Base-by-base conservation (phyloP, 495 filamentous ascomycete genomes). In the Hypoxylon lienhwacheense region DNA sequence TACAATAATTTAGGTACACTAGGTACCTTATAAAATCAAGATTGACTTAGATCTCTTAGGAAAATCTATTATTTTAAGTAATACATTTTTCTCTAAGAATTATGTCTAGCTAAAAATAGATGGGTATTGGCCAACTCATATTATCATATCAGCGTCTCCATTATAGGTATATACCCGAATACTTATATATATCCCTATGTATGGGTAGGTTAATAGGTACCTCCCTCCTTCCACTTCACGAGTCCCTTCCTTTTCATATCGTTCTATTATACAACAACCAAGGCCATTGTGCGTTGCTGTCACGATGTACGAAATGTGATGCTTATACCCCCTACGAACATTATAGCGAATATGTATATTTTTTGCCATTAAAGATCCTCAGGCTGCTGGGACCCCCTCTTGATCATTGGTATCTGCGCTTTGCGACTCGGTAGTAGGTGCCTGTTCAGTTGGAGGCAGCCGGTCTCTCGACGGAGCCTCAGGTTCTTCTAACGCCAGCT, bases 401-500 rank as follows among this genome's bases (percentile, higher is more conserved):
- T 52, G 21, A 7, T 16, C 35, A 34, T 32, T 47, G 21, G 14
- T 49, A 20, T 53, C 52, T 7, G 52, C 42, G 0, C 19, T 15
- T 5, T 31, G 34, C 14, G 43, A 19, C 26, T 47, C 29, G 7
- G 39, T 31, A 6, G 39, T 31, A 21, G 20, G 22, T 29, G 40
- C 43, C 11, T 60, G 47, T 21, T 55, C 64, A 8, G 41, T 10
- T 22, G 26, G 32, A 11, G 36, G 26, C 22, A 47, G 33, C 33
- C 60, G 22, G 17, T 45, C 47, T 35, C 53, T 45, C 8, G 32
- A n/a, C 22, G 34, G 21, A 10, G 40, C 51, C 42, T 64, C 74
- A 29, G 49, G 58, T 45, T 64, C 74, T 47, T 80, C 79, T 29
- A 79, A 58, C 12, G 70, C 73, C 31, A 82, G 34, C 33, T 81